Evolutionary conservation across 768 basidiomycete genomes (phyloP).

Genomic region (Suillus sp.): DNA sequence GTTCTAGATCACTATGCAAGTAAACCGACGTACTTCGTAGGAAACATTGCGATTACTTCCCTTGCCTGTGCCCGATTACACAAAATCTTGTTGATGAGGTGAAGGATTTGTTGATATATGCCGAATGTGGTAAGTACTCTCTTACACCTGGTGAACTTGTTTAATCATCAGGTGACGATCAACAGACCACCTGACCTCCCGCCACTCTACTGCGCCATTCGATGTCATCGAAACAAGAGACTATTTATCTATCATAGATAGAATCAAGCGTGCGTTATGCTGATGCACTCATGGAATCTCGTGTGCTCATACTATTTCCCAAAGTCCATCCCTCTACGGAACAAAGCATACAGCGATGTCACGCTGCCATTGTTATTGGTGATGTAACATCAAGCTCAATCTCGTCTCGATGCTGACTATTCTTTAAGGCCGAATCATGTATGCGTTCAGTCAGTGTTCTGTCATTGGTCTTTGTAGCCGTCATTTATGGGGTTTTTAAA

Average conservation of each 20-base stretch:
- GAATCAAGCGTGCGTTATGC: conserved; percentile 24
- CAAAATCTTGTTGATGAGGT: background rate
- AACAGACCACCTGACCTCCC: conserved; percentile 32
- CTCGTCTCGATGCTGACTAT: conserved; percentile 12
- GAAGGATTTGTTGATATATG: background rate
- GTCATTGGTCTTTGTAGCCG: background rate
- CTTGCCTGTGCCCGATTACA: conserved; percentile 14
- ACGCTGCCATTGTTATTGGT: conserved; percentile 29
- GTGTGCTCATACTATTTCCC: background rate
- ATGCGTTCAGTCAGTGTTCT: conserved; percentile 30
- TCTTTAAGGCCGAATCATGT: conserved; percentile 34
- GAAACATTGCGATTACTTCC: conserved; percentile 38
- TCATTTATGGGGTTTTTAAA: conserved; percentile 18
- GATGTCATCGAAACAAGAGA: conserved; percentile 23
- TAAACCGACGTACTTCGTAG: conserved; percentile 21
- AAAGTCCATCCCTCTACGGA: background rate
- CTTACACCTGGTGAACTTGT: background rate
- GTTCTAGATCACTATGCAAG: background rate
- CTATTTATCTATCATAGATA: conserved; percentile 28
- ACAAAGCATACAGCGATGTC: conserved; percentile 14
- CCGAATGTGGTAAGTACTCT: conserved; percentile 9
- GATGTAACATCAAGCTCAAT: background rate
- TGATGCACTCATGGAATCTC: background rate
- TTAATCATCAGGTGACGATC: background rate
- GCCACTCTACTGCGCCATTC: conserved; percentile 27